Conservation (phyloP, 768 basidiomycete species). For the Rhizopogon roseolus region DNA sequence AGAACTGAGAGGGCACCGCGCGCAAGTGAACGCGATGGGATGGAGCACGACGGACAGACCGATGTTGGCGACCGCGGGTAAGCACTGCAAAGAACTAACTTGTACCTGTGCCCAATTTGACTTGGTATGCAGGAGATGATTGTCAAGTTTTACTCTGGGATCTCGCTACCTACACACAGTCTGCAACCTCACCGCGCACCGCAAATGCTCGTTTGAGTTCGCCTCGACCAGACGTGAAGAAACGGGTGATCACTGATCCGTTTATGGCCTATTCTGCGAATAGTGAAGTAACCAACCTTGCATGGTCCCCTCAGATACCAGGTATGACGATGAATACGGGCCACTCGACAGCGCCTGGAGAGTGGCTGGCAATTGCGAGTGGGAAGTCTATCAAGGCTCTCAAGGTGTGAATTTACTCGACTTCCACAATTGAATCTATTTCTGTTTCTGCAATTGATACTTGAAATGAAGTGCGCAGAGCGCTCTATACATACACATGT, state of each 20-base stretch:
- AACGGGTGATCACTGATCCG: slow-evolving; percentile 68
- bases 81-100: slow-evolving; percentile 13
- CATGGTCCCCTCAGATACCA: slow-evolving; percentile 85
- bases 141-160: slow-evolving; percentile 95
- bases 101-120: slow-evolving; percentile 2
- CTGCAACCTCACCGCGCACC: slow-evolving; percentile 61
- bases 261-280: slow-evolving; percentile 80
- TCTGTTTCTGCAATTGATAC: background rate
- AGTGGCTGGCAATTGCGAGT: slow-evolving; percentile 83
- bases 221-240: slow-evolving; percentile 77
- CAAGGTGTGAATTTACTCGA: slow-evolving; percentile 51
- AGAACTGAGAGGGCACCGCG: slow-evolving; percentile 81
- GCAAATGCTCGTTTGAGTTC: slow-evolving; percentile 73
- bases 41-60: slow-evolving; percentile 88
- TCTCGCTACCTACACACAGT: slow-evolving; percentile 58
- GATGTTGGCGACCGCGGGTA: slow-evolving; percentile 84
- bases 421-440: background rate
- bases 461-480: background rate
- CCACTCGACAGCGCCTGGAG: slow-evolving; percentile 68
- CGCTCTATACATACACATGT: background rate
- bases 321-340: slow-evolving; percentile 74
- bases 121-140: slow-evolving; percentile 69
- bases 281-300: slow-evolving; percentile 76
- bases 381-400: slow-evolving; percentile 80
- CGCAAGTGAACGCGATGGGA: slow-evolving; percentile 79